phyloP scores from a whole-genome alignment of 1,284 basidiomycete species.

The Microbotryum violaceum region DNA sequence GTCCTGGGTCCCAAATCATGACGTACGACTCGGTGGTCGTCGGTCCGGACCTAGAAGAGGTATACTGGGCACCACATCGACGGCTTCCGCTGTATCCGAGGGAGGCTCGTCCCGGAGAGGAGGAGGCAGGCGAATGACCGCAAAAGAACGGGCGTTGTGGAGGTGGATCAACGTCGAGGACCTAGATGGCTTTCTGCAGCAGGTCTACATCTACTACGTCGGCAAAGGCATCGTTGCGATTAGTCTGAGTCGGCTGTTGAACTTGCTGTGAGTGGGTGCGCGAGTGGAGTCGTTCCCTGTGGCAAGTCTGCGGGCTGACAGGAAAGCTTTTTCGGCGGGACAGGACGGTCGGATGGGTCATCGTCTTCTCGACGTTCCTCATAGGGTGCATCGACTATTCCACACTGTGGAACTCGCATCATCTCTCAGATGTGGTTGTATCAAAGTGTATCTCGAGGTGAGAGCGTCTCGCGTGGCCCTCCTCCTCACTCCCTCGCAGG shows the following conservation, averaged over 20 bases:
- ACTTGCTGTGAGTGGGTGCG: conserved; percentile 66
- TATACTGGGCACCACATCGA: conserved; percentile 4
- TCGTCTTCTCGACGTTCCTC: conserved; percentile 91
- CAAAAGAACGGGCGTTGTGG: conserved; percentile 80
- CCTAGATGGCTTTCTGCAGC: conserved; percentile 81
- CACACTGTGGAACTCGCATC: conserved; percentile 49
- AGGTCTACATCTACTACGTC: conserved; percentile 82
- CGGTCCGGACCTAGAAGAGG: conserved; percentile 8
- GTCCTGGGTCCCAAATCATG: background rate
- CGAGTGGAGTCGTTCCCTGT: background rate
- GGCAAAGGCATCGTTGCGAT: conserved; percentile 95
- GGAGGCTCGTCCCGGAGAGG: background rate
- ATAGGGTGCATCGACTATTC: conserved; percentile 90
- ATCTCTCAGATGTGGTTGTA: conserved; percentile 71
- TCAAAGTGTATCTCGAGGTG: conserved; percentile 71
- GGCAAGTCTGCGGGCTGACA: no score
- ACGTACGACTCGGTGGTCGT: background rate
- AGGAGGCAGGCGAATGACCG: conserved; percentile 13
- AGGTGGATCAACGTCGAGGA: conserved; percentile 98
- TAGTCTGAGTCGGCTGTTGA: conserved; percentile 72
- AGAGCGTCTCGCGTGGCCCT: conserved; percentile 30
- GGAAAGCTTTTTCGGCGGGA: conserved; percentile 1
- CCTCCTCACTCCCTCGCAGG: background rate
- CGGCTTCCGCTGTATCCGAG: no score
- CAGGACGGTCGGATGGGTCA: conserved; percentile 94